Conservation (phyloP, 2,329 filamentous ascomycete species). For the Apiospora hydei region DNA sequence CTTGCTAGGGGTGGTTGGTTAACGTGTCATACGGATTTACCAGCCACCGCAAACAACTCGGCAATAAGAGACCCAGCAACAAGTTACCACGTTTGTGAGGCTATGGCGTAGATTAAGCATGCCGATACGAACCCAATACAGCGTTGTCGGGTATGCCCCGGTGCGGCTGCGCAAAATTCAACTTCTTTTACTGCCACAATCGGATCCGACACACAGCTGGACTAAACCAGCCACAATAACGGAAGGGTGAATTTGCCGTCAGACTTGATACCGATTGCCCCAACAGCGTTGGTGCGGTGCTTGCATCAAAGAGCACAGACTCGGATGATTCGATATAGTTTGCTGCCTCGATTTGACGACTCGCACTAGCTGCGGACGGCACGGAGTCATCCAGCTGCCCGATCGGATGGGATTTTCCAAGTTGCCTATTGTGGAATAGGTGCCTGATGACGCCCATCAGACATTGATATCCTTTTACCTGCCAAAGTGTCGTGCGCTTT, state of each 20-base stretch:
- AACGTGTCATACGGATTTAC: no score
- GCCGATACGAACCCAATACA: no score
- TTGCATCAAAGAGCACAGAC: background rate
- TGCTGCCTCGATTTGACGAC: background rate
- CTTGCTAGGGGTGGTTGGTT: background rate
- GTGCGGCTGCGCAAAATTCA: background rate
- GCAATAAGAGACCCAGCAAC: background rate
- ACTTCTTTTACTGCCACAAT: background rate
- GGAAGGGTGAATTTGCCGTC: background rate
- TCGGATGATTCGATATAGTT: slow-evolving; percentile 4
- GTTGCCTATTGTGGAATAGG: background rate
- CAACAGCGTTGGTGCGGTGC: no score
- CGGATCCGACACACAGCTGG: no score
- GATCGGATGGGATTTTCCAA: background rate
- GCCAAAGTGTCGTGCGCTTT: background rate
- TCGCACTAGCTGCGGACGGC: background rate
- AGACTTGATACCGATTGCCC: background rate
- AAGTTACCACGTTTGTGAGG: background rate
- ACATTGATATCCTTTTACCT: background rate
- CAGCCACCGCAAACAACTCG: no score
- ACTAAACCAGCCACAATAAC: background rate
- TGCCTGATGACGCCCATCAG: background rate
- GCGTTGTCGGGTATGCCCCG: background rate
- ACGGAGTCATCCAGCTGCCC: background rate
- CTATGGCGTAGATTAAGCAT: background rate